These are phyloP conservation scores for Leucocoprinus sp. DNA, from an alignment of 768 basidiomycete species.

Conservation along the genomic window DNA sequence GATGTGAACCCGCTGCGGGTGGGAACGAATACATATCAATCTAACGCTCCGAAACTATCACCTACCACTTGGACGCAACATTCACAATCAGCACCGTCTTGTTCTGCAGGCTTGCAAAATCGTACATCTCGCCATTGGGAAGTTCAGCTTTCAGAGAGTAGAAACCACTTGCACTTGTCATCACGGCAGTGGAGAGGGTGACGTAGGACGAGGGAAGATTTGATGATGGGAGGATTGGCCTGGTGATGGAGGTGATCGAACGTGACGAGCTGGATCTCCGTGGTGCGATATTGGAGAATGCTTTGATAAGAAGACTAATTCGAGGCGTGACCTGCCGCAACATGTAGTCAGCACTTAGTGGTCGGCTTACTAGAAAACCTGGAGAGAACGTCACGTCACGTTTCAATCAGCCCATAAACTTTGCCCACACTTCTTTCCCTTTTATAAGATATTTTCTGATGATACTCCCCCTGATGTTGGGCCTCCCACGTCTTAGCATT, in stretches of 20 bases:
- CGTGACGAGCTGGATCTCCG: no score
- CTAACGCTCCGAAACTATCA: neutral
- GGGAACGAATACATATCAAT: neutral
- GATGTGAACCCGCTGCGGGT: slow-evolving; percentile 74
- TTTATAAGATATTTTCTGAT: no score
- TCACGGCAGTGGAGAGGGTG: slow-evolving; percentile 1
- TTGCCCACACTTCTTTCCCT: no score
- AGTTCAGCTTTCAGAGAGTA: slow-evolving; percentile 62
- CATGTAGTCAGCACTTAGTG: no score
- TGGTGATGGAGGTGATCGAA: neutral
- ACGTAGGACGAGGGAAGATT: slow-evolving; percentile 3
- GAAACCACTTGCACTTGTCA: slow-evolving; percentile 33
- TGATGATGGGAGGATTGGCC: neutral
- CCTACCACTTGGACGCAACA: slow-evolving; percentile 66
- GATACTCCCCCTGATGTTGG: no score
- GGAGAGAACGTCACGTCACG: no score
- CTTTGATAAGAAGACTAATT: no score
- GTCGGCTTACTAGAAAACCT: no score
- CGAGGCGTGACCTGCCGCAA: no score
- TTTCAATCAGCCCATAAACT: no score
- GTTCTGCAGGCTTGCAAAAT: slow-evolving; percentile 64
- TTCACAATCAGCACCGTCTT: slow-evolving; percentile 78
- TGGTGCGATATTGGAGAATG: slow-evolving; percentile 14
- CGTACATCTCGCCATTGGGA: slow-evolving; percentile 44
- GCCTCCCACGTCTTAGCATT: no score